Conservation (phyloP, 2,329 filamentous ascomycete genomes). For the Apiospora sp. region DNA sequence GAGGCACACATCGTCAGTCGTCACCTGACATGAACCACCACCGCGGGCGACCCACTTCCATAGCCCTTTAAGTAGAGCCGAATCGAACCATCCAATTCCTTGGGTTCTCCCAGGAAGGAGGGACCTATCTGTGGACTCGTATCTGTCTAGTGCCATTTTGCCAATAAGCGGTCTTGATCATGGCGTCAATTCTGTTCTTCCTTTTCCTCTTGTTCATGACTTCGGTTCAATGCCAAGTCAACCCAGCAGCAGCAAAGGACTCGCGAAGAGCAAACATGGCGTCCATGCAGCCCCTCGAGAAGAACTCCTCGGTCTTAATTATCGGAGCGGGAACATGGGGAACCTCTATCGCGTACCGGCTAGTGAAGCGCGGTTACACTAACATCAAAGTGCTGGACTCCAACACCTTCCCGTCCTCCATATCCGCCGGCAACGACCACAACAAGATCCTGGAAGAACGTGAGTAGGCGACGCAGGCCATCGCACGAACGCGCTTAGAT, state of each 20-base stretch:
- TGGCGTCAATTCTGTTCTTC: not conserved
- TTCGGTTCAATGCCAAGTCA: not conserved
- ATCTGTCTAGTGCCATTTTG: not conserved
- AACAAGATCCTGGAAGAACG: conserved; percentile 37
- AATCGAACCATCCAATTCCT: not conserved
- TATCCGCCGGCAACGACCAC: conserved; percentile 37
- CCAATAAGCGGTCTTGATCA: not conserved
- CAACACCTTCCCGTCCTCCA: conserved; percentile 34
- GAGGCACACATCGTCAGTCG: not conserved
- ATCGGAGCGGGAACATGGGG: conserved; percentile 39
- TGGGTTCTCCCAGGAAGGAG: not conserved
- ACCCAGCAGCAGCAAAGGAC: not conserved
- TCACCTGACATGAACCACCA: conserved; percentile 2
- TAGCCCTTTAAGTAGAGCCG: conserved; percentile 3
- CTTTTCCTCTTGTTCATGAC: not conserved
- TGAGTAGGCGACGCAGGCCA: not conserved
- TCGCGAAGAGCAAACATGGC: not conserved
- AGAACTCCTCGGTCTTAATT: conserved; percentile 32
- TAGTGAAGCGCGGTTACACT: conserved; percentile 36
- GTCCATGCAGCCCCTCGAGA: not conserved
- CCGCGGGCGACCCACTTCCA: conserved; percentile 6
- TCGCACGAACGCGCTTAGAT: conserved; percentile 32
- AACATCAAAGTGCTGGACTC: conserved; percentile 38
- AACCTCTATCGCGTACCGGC: conserved; percentile 35
- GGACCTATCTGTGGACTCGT: not conserved